phyloP scores from a whole-genome alignment of 257 asterid species.

The Solanum pinnatisectum region DNA sequence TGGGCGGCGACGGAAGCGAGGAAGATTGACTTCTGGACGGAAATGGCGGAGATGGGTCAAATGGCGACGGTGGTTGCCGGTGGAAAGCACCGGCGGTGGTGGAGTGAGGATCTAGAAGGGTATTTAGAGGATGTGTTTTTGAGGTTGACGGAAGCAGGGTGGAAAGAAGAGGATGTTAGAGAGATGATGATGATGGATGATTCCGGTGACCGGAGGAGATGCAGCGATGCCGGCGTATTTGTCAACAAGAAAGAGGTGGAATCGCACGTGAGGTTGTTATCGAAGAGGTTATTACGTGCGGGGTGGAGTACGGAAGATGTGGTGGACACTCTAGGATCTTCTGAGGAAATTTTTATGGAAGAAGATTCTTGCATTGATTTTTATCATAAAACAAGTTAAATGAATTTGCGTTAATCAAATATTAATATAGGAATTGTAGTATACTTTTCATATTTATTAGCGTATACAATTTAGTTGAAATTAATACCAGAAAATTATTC shows the following conservation, averaged over 20 bases:
- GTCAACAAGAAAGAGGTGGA: slow-evolving; percentile 11
- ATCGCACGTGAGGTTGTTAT: slow-evolving; percentile 36
- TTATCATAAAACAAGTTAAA: not conserved
- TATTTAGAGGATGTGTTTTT: slow-evolving; percentile 47
- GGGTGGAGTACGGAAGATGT: slow-evolving; percentile 91
- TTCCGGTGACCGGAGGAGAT: not conserved
- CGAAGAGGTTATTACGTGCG: slow-evolving; percentile 45
- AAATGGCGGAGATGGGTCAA: slow-evolving; percentile 19
- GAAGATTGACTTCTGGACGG: slow-evolving; percentile 70
- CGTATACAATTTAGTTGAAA: not conserved
- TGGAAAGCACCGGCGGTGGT: slow-evolving; percentile 30
- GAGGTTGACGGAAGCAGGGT: slow-evolving; percentile 70
- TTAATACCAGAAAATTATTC: not conserved
- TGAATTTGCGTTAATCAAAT: not conserved
- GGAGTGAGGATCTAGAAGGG: slow-evolving; percentile 53
- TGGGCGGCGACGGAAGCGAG: slow-evolving; percentile 93
- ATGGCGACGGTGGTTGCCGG: not conserved
- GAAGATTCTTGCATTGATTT: slow-evolving; percentile 42
- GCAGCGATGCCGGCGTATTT: not conserved
- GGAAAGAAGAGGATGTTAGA: slow-evolving; percentile 83
- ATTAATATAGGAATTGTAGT: not conserved
- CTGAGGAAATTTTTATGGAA: slow-evolving; percentile 9
- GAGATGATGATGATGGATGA: slow-evolving; percentile 89
- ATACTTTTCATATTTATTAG: not conserved
- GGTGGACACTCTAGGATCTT: slow-evolving; percentile 53